phyloP scores from a whole-genome alignment of 345 rosid species.

The Salix exigua region DNA sequence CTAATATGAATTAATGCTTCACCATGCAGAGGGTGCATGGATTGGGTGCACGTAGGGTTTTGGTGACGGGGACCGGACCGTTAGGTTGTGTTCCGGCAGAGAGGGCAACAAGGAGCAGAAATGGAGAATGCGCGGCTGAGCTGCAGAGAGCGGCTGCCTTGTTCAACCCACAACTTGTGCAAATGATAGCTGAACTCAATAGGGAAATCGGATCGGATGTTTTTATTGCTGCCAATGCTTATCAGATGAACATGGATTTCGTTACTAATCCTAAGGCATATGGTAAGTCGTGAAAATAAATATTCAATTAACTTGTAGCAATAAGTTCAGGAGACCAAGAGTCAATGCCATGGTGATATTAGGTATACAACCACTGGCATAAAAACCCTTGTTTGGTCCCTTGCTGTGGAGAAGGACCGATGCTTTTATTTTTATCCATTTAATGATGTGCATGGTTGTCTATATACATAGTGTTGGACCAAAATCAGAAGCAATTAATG shows the following conservation, averaged over 20 bases:
- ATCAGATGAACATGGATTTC: conserved; percentile 52
- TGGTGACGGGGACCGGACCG: conserved; percentile 88
- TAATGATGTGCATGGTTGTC: too few species aligned
- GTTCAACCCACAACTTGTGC: conserved; percentile 57
- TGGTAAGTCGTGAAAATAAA: conserved; percentile 37
- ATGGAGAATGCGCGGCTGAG: conserved; percentile 52
- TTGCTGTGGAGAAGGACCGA: background rate
- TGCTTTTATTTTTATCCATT: background rate
- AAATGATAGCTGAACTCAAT: conserved; percentile 53
- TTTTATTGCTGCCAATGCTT: conserved; percentile 54
- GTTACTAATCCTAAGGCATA: conserved; percentile 51
- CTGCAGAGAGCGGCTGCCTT: conserved; percentile 57
- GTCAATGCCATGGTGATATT: background rate
- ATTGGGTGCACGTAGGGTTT: conserved; percentile 72
- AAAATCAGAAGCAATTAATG: too few species aligned
- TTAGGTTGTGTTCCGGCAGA: conserved; percentile 82
- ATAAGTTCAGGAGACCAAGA: background rate
- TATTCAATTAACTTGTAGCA: background rate
- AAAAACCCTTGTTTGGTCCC: background rate
- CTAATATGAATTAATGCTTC: background rate
- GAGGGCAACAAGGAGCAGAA: conserved; percentile 47
- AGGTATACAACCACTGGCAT: background rate
- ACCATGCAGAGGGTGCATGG: conserved; percentile 44
- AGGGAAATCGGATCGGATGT: conserved; percentile 45
- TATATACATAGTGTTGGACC: too few species aligned